Base-by-base conservation (phyloP, 768 basidiomycete species). In the Collybia mongolica region DNA sequence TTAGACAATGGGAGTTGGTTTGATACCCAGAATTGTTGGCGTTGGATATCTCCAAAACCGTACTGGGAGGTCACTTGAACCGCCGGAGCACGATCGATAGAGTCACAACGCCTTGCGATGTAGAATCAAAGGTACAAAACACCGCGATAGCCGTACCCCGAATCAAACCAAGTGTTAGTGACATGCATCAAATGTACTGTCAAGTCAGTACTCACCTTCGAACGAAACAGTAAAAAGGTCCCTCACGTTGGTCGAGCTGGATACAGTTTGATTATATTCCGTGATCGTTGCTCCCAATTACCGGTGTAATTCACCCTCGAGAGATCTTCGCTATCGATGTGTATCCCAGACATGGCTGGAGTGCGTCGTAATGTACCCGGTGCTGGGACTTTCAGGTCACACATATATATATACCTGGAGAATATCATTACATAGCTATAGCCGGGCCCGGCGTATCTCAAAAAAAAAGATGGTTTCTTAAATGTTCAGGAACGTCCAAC, bases 11-110 rank as follows among this genome's bases (percentile, higher is more conserved):
- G 18, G 35, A 72, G 40, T 6, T 32, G 12, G 7, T 55, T 54
- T 1, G 69, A 72, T 37, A 54, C 61, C 70, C 70, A 74, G 44
- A 73, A 70, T 28, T 67, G 66, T 43, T 72, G 71, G 24, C 59
- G 52, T 46, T 44, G 54, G 9, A 59, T 66, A 51, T 73, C 68
- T 14, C 52, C 58, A 6, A 52, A 38, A 26, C 63, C 66, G 3
- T 63, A 53, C 28, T 60, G 58, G 5, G 67, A 61, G 17, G 60
- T 62, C 1, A 61, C 60, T 29, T 63, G 59, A 2, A 45, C 50
- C 5, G 69, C 53, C 3, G 64, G 18, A 3, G 57, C 59, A 1
- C 60, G 60, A 39, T 73, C 71, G 42, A 72, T 55, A 2, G 66
- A 61, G 52, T 65, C 36, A 65, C 47, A 2, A 70, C 72, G 0